Evolutionary conservation across 31 red algal genomes (phyloP).

Genomic region (Porphyra umbilicalis): DNA sequence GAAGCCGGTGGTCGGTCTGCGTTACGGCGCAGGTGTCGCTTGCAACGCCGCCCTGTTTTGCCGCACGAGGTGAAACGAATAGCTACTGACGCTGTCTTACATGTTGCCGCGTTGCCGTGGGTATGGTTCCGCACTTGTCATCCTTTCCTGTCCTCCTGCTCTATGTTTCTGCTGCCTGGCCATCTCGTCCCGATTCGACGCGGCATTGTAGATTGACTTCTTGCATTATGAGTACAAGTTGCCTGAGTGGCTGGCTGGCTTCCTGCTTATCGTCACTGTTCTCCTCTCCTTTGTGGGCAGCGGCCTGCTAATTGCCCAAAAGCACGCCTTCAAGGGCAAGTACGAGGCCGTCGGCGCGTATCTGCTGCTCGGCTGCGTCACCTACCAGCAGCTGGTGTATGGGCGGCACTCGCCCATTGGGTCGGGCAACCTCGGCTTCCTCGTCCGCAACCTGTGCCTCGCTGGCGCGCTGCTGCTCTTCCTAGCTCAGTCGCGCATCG

Average conservation of each 20-base stretch:
- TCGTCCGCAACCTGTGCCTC: constrained; percentile 88
- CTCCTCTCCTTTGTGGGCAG: constrained; percentile 45
- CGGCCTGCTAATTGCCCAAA: constrained; percentile 42
- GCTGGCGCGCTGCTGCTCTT: constrained; percentile 81
- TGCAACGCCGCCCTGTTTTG: no score
- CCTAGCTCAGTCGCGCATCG: constrained; percentile 54
- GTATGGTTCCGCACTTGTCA: no score
- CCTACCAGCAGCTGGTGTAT: constrained; percentile 91
- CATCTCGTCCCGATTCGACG: not conserved
- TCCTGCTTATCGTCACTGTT: constrained; percentile 67
- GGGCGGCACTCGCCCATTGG: constrained; percentile 83
- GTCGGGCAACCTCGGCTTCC: constrained; percentile 81
- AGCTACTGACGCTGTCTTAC: not conserved
- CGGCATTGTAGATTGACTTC: constrained; percentile 37
- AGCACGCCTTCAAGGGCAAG: constrained; percentile 39
- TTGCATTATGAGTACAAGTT: constrained; percentile 59
- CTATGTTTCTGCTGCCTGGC: not conserved
- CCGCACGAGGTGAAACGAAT: no score
- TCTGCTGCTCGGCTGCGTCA: constrained; percentile 64
- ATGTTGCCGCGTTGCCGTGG: no score
- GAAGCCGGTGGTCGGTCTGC: no score
- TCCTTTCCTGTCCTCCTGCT: not conserved
- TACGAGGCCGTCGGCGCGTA: constrained; percentile 69
- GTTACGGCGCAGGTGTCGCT: no score
- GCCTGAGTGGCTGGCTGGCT: constrained; percentile 41